These are phyloP conservation scores for Daldinia eschscholtzii DNA, from an alignment of 2,329 filamentous ascomycete genomes.

Conservation along the genomic window DNA sequence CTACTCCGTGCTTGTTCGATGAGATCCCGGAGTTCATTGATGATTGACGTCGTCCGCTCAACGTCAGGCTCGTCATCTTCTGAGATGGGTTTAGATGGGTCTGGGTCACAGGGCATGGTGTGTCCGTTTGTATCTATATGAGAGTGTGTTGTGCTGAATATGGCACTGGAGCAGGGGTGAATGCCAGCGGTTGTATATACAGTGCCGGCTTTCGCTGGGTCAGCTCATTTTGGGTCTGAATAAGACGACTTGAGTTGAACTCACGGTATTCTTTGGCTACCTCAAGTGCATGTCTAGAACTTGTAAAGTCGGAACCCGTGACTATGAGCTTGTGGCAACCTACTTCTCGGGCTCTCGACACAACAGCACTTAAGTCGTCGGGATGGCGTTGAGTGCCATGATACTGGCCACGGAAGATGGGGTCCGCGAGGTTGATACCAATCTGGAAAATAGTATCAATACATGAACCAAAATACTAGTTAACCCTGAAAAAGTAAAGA, in stretches of 20 bases:
- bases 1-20: slow-evolving; percentile 68
- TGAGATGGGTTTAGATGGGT: slow-evolving; percentile 61
- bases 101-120: slow-evolving; percentile 66
- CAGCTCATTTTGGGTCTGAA: slow-evolving; percentile 18
- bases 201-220: slow-evolving; percentile 70
- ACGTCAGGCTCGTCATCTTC: slow-evolving; percentile 64
- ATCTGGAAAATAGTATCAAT: too few relatives aligned
- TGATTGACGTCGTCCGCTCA: slow-evolving; percentile 61
- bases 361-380: slow-evolving; percentile 79
- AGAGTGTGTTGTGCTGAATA: slow-evolving; percentile 73
- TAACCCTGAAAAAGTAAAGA: neutral
- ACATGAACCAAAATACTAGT: too few relatives aligned
- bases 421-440: slow-evolving; percentile 95
- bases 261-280: slow-evolving; percentile 80
- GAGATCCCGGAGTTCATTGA: slow-evolving; percentile 73
- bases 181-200: slow-evolving; percentile 94
- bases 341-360: slow-evolving; percentile 80
- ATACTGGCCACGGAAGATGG: slow-evolving; percentile 87
- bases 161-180: slow-evolving; percentile 87
- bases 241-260: slow-evolving; percentile 49
- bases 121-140: slow-evolving; percentile 60
- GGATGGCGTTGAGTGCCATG: slow-evolving; percentile 82
- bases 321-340: slow-evolving; percentile 93
- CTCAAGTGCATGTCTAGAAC: slow-evolving; percentile 79
- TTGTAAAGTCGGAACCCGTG: slow-evolving; percentile 87